Base-by-base conservation (phyloP, 495 filamentous ascomycete species). In the Trichoderma erinaceum region DNA sequence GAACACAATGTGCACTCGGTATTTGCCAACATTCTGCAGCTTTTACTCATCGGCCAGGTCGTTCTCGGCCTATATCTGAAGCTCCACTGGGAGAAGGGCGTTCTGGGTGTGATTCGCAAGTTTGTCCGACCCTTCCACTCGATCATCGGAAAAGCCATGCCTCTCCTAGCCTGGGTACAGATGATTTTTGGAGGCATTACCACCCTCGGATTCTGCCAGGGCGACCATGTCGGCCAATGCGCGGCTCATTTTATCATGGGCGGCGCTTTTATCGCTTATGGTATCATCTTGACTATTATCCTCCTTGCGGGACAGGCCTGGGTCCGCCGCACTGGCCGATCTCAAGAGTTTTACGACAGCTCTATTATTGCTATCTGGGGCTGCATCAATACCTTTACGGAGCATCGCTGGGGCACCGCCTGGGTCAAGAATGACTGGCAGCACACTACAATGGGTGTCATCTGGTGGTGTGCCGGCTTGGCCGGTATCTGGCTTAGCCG, bases 231-330 rank as follows among this genome's bases (percentile, higher is more conserved):
- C 21, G 93, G 94, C 7, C 96, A 99, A 79, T 99, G 95, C 78
- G 78, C 92, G 35, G 96, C 95, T 41, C 95, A 99, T 77, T 98
- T 98, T 74, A 98, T 98, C 75, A 98, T 99, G 96, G 95, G 95
- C 23, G 90, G 89, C 68, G 93, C 94, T 2, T 98, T 99, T 77
- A 96, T 99, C 70, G 95, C 84, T 61, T 98, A 98, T 73, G 95
- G 92, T 21, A 90, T 97, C 64, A 73, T 94, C 64, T 82, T 99
- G 70, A 93, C 91, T 3, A 89, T 97, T 58, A 79, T 98, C 16
- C 83, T 98, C 38, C 82, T 97, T 13, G 90, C 93, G 43, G 95
- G 95, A 21, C 96, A 97, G 78, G 76, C 83, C 25, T 97, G 93
- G 93, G 77, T 99, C 65, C 86, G 85, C 63, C 85, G 90, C 41